Percentiles rank a stretch among this genome's conserved stretches.
Conservation (phyloP, 169 alveolate genomes). For the Sarcocystis neurona region DNA sequence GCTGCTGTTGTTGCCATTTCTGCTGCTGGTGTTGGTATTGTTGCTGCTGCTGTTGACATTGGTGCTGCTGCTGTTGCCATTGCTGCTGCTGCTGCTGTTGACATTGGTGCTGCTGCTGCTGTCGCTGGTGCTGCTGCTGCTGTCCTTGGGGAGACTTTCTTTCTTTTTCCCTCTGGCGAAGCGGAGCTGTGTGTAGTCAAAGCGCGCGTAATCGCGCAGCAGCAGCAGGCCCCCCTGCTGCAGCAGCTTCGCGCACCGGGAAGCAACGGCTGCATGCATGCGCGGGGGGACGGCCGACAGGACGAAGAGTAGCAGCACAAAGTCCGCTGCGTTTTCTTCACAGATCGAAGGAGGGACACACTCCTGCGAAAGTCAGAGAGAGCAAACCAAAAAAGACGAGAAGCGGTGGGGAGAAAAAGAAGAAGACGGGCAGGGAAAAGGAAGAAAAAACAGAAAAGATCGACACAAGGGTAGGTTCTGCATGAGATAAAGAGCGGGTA, state of each 20-base stretch:
- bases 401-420: not conserved
- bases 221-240: constrained; percentile 88
- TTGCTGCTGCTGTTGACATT: too few species aligned
- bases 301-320: constrained; percentile 86
- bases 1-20: too few species aligned
- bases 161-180: constrained; percentile 70
- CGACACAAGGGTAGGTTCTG: too few species aligned
- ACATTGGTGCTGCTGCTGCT: too few species aligned
- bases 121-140: too few species aligned
- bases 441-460: too few species aligned
- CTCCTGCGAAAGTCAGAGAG: not conserved
- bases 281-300: constrained; percentile 90
- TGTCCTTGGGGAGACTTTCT: too few species aligned
- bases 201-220: constrained; percentile 92
- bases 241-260: constrained; percentile 77
- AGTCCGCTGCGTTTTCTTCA: constrained; percentile 76
- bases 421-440: not conserved
- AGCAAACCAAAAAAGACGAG: not conserved
- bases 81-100: too few species aligned
- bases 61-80: too few species aligned
- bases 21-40: too few species aligned
- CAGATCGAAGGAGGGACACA: constrained; percentile 16
- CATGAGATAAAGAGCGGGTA: too few species aligned
- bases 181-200: constrained; percentile 89
- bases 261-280: constrained; percentile 73